phyloP scores from a whole-genome alignment of 1,139 yeast species.

The Meyerozyma guilliermondii region DNA sequence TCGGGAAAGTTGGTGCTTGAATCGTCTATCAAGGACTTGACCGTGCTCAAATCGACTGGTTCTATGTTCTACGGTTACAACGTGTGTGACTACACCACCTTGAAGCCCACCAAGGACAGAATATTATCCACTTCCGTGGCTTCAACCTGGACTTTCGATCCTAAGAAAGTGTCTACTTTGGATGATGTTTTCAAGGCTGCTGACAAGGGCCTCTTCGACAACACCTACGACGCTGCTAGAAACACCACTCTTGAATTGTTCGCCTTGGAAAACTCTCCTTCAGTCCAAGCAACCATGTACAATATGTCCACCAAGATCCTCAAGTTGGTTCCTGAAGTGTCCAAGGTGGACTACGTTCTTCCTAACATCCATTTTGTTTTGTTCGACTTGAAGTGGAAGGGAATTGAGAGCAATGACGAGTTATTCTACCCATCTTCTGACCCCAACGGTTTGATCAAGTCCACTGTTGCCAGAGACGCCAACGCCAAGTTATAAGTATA shows the following conservation, averaged over 20 bases:
- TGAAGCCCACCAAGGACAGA: constrained; percentile 77
- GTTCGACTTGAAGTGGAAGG: constrained; percentile 79
- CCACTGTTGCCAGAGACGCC: constrained; percentile 67
- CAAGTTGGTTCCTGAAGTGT: constrained; percentile 49
- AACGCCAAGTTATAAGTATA: constrained; percentile 37
- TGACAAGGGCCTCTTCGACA: constrained; percentile 59
- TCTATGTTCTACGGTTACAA: constrained; percentile 88
- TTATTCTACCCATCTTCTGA: constrained; percentile 86
- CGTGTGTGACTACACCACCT: constrained; percentile 82
- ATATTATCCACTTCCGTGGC: constrained; percentile 83
- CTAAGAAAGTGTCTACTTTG: constrained; percentile 46
- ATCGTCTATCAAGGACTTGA: constrained; percentile 78
- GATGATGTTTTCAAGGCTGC: constrained; percentile 49
- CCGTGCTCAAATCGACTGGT: constrained; percentile 89
- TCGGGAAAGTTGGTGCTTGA: constrained; percentile 45
- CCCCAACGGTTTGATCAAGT: constrained; percentile 87
- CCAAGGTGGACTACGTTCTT: constrained; percentile 62
- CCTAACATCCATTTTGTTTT: constrained; percentile 91
- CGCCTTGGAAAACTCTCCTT: constrained; percentile 81
- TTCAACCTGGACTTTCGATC: constrained; percentile 66
- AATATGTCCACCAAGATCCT: constrained; percentile 79
- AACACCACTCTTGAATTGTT: constrained; percentile 68
- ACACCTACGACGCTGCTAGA: constrained; percentile 56
- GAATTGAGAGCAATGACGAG: constrained; percentile 71
- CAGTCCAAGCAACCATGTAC: constrained; percentile 95